These are phyloP conservation scores for Sarcodon sp. DNA, from an alignment of 768 basidiomycete species.

Conservation along the genomic window DNA sequence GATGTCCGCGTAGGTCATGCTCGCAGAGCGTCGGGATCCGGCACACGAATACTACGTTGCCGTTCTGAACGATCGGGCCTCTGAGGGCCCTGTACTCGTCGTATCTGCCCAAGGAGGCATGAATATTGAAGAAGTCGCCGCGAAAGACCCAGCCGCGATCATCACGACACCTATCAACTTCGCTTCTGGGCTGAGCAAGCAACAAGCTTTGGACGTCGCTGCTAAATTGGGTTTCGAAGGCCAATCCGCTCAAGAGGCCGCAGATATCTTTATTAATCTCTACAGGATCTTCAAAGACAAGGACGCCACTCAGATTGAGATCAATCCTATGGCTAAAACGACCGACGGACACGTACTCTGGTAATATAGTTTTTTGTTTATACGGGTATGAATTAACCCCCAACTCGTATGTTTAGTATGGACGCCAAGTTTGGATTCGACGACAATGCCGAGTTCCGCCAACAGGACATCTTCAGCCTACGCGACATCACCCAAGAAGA, in stretches of 20 bases:
- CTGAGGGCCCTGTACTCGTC: constrained; percentile 86
- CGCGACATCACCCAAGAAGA: constrained; percentile 94
- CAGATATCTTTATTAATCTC: constrained; percentile 85
- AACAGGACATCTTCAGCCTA: constrained; percentile 77
- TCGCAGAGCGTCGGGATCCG: constrained; percentile 89
- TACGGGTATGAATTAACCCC: neutral
- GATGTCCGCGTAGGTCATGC: constrained; percentile 66
- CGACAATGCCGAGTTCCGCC: constrained; percentile 98
- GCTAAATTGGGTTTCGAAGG: constrained; percentile 81
- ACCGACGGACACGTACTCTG: constrained; percentile 88
- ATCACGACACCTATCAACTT: constrained; percentile 91
- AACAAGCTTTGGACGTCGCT: constrained; percentile 68
- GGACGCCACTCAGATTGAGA: constrained; percentile 99
- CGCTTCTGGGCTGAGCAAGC: constrained; percentile 63
- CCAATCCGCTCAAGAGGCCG: constrained; percentile 65
- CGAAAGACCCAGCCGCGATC: constrained; percentile 88
- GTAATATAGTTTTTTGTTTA: constrained; percentile 26
- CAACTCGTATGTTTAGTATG: constrained; percentile 51
- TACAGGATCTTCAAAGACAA: constrained; percentile 98
- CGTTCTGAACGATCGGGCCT: constrained; percentile 85
- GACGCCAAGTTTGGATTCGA: constrained; percentile 99
- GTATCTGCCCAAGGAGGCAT: constrained; percentile 93
- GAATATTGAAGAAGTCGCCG: constrained; percentile 99
- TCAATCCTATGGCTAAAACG: constrained; percentile 94
- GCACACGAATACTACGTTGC: constrained; percentile 98